phyloP scores from a whole-genome alignment of 75 land plant species.

The Pinus taeda region DNA sequence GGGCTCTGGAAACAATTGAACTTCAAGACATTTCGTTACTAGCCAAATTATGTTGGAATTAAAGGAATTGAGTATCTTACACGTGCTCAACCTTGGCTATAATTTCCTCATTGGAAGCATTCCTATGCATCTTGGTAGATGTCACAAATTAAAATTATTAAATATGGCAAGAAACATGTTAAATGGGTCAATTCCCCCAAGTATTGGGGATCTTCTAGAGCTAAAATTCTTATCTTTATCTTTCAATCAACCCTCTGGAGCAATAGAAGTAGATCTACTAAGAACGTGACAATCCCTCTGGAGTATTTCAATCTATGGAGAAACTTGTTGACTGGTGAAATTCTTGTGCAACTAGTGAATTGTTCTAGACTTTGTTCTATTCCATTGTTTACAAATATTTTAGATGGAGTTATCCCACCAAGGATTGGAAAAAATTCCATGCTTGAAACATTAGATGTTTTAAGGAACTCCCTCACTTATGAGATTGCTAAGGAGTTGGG shows the following conservation, averaged over 20 bases:
- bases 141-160: too few species aligned
- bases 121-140: too few species aligned
- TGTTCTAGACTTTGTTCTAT: slow-evolving; percentile 39
- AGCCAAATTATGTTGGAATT: too few species aligned
- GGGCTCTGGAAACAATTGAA: too few species aligned
- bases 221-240: slow-evolving; percentile 28
- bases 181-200: not conserved
- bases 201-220: too few species aligned
- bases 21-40: too few species aligned
- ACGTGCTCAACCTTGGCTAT: too few species aligned
- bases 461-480: slow-evolving; percentile 42
- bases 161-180: too few species aligned
- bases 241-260: slow-evolving; percentile 37
- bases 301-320: slow-evolving; percentile 39
- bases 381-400: slow-evolving; percentile 39
- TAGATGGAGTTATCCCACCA: slow-evolving; percentile 55
- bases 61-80: too few species aligned
- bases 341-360: slow-evolving; percentile 53
- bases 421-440: slow-evolving; percentile 40
- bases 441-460: slow-evolving; percentile 41
- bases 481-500: slow-evolving; percentile 44
- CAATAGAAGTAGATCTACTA: not conserved
- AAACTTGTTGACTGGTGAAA: slow-evolving; percentile 44
- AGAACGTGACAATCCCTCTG: not conserved
- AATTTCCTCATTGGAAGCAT: too few species aligned